These are phyloP conservation scores for Lentinula lateritia DNA, from an alignment of 768 basidiomycete species.

Conservation along the genomic window DNA sequence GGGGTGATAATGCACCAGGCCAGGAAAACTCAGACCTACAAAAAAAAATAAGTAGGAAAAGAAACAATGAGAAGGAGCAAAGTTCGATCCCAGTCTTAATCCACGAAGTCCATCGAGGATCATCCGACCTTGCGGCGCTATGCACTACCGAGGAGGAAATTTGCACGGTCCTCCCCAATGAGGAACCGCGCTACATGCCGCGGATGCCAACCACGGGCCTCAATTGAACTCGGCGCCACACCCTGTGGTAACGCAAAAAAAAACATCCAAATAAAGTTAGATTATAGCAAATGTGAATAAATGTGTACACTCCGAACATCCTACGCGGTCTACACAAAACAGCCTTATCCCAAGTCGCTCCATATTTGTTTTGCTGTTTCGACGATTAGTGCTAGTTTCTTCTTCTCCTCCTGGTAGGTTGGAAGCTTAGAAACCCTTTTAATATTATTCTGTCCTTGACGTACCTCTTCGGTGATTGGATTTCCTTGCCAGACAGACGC, in stretches of 20 bases:
- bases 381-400: constrained; percentile 40
- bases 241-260: neutral
- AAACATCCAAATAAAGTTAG: constrained; percentile 7
- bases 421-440: neutral
- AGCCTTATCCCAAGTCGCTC: constrained; percentile 14
- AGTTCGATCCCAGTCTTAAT: too few relatives aligned
- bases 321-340: neutral
- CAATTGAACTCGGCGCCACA: too few relatives aligned
- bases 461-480: constrained; percentile 40
- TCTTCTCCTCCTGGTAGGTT: constrained; percentile 38
- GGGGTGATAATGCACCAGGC: too few relatives aligned
- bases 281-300: constrained; percentile 5
- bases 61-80: too few relatives aligned
- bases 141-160: too few relatives aligned
- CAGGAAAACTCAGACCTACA: too few relatives aligned
- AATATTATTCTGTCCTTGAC: neutral
- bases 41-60: too few relatives aligned
- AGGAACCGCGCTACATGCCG: too few relatives aligned
- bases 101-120: too few relatives aligned
- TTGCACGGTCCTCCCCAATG: too few relatives aligned
- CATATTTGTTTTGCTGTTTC: constrained; percentile 44
- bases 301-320: neutral
- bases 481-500: constrained; percentile 56
- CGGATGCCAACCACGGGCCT: too few relatives aligned
- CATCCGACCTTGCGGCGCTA: too few relatives aligned